A percentile compares a stretch with the other conserved stretches of the same genome.
Conservation (phyloP, 306 rosid species). For the Purshia tridentata region DNA sequence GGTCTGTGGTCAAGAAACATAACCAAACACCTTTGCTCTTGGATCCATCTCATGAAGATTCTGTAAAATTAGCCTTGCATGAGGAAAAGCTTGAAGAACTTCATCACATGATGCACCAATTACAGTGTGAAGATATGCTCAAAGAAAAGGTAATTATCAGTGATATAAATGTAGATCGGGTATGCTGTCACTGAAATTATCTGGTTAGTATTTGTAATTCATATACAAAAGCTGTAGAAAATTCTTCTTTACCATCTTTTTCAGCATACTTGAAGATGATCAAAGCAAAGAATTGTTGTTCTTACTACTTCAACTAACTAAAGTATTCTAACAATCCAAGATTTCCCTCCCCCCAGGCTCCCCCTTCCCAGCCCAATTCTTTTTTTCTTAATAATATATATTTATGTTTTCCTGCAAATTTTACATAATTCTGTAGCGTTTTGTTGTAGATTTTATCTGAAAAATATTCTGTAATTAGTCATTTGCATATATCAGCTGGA, state of each 20-base stretch:
- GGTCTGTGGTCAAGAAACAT: slow-evolving; percentile 27
- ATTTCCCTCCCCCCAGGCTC: too few relatives aligned
- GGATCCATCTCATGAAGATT: slow-evolving; percentile 36
- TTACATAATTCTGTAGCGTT: too few relatives aligned
- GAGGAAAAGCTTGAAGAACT: slow-evolving; percentile 73
- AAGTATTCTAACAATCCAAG: neutral
- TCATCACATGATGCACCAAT: slow-evolving; percentile 57
- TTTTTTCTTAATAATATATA: too few relatives aligned
- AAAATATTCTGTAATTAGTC: neutral
- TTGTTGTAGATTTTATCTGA: neutral
- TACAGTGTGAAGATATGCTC: slow-evolving; percentile 65
- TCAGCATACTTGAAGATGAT: neutral
- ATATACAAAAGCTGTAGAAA: neutral
- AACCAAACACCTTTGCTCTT: slow-evolving; percentile 44
- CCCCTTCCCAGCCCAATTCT: too few relatives aligned
- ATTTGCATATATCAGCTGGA: neutral
- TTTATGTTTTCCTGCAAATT: too few relatives aligned
- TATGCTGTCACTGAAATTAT: neutral
- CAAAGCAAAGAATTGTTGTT: neutral
- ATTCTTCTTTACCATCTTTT: neutral
- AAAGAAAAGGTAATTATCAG: slow-evolving; percentile 54
- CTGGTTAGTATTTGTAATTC: neutral
- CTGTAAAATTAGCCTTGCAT: slow-evolving; percentile 41
- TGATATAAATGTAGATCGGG: neutral
- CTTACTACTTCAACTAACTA: too few relatives aligned